Percentiles rank a stretch among this genome's conserved stretches.
These are phyloP conservation scores for Coniochaeta ligniaria DNA, from an alignment of 2,329 filamentous ascomycete species.

Conservation along the genomic window DNA sequence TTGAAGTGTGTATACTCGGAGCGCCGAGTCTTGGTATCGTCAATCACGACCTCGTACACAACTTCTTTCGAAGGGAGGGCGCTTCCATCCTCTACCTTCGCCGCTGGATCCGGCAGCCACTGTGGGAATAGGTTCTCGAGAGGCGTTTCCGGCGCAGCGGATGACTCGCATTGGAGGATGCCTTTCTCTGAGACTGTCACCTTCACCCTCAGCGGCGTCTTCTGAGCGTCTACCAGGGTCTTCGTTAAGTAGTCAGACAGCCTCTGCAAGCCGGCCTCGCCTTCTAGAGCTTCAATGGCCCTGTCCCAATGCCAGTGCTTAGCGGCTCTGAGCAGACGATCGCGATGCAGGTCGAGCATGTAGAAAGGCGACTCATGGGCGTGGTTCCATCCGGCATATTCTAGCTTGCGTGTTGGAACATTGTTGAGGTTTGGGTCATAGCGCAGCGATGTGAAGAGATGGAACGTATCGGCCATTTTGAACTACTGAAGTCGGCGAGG, in stretches of 20 bases:
- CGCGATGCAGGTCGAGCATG: slow-evolving; percentile 71
- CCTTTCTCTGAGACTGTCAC: slow-evolving; percentile 47
- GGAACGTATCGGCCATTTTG: slow-evolving; percentile 34
- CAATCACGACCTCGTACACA: slow-evolving; percentile 36
- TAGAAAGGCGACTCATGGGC: slow-evolving; percentile 58
- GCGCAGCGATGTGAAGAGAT: slow-evolving; percentile 64
- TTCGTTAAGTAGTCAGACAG: slow-evolving; percentile 31
- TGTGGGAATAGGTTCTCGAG: slow-evolving; percentile 51
- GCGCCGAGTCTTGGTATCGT: slow-evolving; percentile 28
- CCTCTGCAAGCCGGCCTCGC: slow-evolving; percentile 33
- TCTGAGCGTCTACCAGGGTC: slow-evolving; percentile 16
- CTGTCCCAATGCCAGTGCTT: slow-evolving; percentile 46
- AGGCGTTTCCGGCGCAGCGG: slow-evolving; percentile 27
- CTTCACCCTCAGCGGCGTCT: slow-evolving; percentile 40
- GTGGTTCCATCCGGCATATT: slow-evolving; percentile 45
- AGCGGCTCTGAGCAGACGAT: slow-evolving; percentile 65
- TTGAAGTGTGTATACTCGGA: slow-evolving; percentile 78
- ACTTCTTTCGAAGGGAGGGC: slow-evolving; percentile 13
- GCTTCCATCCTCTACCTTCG: slow-evolving; percentile 13
- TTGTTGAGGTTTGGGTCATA: slow-evolving; percentile 55
- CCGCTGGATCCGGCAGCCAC: slow-evolving; percentile 23
- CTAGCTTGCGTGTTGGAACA: slow-evolving; percentile 27
- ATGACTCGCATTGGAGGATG: slow-evolving; percentile 32
- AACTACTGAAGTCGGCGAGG: neutral
- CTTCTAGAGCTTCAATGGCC: slow-evolving; percentile 36